Conservation (phyloP, 2,329 filamentous ascomycete species). For the Aspergillus alliaceus region DNA sequence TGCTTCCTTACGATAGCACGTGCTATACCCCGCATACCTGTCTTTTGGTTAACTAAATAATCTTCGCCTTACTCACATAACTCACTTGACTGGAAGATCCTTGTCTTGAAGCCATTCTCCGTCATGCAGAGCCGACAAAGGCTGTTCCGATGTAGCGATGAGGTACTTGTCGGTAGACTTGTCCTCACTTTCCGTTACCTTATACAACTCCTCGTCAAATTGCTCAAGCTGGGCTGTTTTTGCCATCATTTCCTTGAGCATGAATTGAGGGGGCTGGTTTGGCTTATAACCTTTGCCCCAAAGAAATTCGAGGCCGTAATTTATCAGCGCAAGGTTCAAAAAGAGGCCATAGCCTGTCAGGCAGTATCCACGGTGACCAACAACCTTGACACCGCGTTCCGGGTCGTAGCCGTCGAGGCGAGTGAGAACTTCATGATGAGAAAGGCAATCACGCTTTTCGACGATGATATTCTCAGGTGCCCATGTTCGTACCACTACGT, state of each 20-base stretch:
- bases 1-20: constrained; percentile 94
- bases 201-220: constrained; percentile 98
- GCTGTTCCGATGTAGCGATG: constrained; percentile 89
- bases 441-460: constrained; percentile 76
- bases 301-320: constrained; percentile 91
- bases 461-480: constrained; percentile 71
- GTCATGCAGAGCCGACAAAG: constrained; percentile 86
- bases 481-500: constrained; percentile 75
- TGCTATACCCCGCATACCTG: constrained; percentile 81
- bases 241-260: constrained; percentile 93
- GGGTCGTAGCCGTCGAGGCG: constrained; percentile 89
- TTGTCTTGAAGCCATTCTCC: constrained; percentile 87
- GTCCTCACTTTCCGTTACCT: constrained; percentile 81
- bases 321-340: constrained; percentile 88
- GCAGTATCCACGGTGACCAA: constrained; percentile 93
- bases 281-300: constrained; percentile 76
- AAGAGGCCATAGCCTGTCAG: constrained; percentile 86
- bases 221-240: constrained; percentile 97
- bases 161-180: constrained; percentile 82
- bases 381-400: constrained; percentile 88
- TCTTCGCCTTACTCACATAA: background rate
- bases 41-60: constrained; percentile 11
- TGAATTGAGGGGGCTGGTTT: constrained; percentile 87
- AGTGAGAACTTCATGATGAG: constrained; percentile 91
- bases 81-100: constrained; percentile 82